Conservation (phyloP, 2,329 filamentous ascomycete species). For the Trichoderma polysporum region DNA sequence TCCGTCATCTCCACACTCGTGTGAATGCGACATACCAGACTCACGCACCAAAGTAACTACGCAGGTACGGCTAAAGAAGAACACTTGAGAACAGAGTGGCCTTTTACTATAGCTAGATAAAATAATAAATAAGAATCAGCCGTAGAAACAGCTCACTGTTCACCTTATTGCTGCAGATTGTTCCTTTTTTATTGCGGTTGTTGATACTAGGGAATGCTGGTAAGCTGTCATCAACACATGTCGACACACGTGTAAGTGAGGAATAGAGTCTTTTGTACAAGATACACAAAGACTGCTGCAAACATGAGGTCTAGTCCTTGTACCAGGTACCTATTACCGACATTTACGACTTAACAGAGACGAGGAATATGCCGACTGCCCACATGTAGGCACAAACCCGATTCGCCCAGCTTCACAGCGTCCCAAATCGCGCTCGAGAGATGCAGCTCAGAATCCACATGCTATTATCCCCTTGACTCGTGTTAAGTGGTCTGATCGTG, state of each 20-base stretch:
- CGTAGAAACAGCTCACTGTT: background rate
- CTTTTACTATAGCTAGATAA: background rate
- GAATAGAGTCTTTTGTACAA: background rate
- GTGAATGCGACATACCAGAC: background rate
- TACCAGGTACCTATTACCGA: background rate
- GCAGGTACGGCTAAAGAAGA: no score
- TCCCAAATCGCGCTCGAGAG: background rate
- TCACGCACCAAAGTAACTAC: background rate
- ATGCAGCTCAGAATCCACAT: background rate
- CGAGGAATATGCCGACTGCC: background rate
- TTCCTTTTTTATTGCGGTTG: background rate
- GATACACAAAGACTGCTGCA: background rate
- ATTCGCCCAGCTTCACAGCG: background rate
- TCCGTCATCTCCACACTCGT: background rate
- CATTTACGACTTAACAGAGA: background rate
- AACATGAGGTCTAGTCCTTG: fast-evolving
- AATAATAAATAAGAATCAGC: background rate
- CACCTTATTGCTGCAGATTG: background rate
- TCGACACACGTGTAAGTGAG: slow-evolving; percentile 1
- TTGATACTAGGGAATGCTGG: background rate
- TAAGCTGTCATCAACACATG: background rate
- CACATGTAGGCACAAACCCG: background rate
- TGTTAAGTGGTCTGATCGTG: slow-evolving; percentile 16
- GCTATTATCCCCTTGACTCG: background rate
- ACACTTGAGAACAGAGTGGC: background rate